Conservation (phyloP, 228 moss, liverwort and hornwort genomes). For the Sphagnum magellanicum region DNA sequence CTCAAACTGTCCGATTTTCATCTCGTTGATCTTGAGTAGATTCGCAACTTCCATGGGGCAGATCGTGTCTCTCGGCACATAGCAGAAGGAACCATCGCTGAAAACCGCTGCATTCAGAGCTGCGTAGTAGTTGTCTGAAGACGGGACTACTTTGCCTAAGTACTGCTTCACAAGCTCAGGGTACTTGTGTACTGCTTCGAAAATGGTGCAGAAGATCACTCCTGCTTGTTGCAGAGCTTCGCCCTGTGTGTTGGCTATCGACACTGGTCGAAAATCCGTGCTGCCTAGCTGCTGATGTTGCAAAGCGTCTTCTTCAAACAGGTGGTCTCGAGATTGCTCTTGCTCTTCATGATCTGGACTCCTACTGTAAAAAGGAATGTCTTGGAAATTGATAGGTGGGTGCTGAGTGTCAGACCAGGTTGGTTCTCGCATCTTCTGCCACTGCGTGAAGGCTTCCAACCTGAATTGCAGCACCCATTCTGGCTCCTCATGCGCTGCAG, state of each 20-base stretch:
- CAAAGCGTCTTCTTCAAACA: slow-evolving; percentile 92
- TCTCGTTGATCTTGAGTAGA: slow-evolving; percentile 6
- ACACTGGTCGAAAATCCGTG: not conserved
- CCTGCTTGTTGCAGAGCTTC: slow-evolving; percentile 5
- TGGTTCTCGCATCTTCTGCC: slow-evolving; percentile 14
- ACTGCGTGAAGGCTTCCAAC: slow-evolving; percentile 3
- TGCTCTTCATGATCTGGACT: slow-evolving; percentile 49
- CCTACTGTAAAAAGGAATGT: slow-evolving; percentile 18
- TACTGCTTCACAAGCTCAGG: slow-evolving; percentile 14
- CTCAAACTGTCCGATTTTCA: slow-evolving; percentile 6
- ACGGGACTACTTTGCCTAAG: slow-evolving; percentile 9
- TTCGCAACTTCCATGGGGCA: slow-evolving; percentile 24
- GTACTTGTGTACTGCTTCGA: slow-evolving; percentile 11
- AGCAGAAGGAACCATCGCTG: slow-evolving; percentile 14
- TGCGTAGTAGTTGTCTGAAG: slow-evolving; percentile 16
- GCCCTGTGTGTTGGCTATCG: slow-evolving; percentile 3
- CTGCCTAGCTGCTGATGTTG: slow-evolving; percentile 82
- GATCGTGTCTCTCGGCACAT: slow-evolving; percentile 5
- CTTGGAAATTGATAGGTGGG: slow-evolving; percentile 5
- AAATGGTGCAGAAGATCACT: slow-evolving; percentile 20
- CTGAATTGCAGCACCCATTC: slow-evolving; percentile 23
- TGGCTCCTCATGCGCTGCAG: slow-evolving; percentile 8
- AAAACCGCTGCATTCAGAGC: slow-evolving; percentile 24
- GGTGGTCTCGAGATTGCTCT: slow-evolving; percentile 65
- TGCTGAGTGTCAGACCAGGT: not conserved